Evolutionary conservation across 441 rosid genomes (phyloP), one percentile per base, ranked within the genome.

Genomic region (Aleurites moluccanus): DNA sequence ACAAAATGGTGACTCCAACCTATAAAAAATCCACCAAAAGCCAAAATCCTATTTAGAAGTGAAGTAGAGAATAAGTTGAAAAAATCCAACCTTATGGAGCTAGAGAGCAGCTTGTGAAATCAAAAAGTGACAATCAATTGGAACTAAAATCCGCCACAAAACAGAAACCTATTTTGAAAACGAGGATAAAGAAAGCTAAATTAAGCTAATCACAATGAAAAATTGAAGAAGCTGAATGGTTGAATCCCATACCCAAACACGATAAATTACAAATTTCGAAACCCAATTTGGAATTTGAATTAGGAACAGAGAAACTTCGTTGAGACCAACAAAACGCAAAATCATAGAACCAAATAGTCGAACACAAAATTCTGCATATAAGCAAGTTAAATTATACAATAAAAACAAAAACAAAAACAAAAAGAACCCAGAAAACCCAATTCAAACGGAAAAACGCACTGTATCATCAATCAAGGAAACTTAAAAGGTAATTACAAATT

Each of bases 1-100:
- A 88, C 91, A 71, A 83, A 88, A 77, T 87, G 90, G 77, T 86
- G 86, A 62, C 88, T 82, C 94, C 94, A 90, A 28, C 90, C 92
- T 88, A 42, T 5, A 50, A 15, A 21, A 21, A 52, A 57, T 42
- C 25, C 53, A 68, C 16, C 25, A 40, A 11, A 68, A 68, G n/a
- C 27, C 28, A 63, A 68, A 40, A 44, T 3, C 15, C 14, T 40
- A 20, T 10, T 27, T 0, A 35, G 3, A 49, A 35, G 28, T 27
- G 2, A 45, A 42, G 1, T 6, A 16, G 14, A 44, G 15, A 45
- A 33, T 7, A 15, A 11, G 42, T 55, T 6, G 23, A 20, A 59
- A 15, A 59, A 20, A 49, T 27, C 10, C 16, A 14, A 63, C 14
- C 42, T 4, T 3, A 53, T 13, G 5, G 23, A 21, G 14, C 60